Conservation (phyloP, 768 basidiomycete genomes). For the Xerocomus brunneocitrinus region DNA sequence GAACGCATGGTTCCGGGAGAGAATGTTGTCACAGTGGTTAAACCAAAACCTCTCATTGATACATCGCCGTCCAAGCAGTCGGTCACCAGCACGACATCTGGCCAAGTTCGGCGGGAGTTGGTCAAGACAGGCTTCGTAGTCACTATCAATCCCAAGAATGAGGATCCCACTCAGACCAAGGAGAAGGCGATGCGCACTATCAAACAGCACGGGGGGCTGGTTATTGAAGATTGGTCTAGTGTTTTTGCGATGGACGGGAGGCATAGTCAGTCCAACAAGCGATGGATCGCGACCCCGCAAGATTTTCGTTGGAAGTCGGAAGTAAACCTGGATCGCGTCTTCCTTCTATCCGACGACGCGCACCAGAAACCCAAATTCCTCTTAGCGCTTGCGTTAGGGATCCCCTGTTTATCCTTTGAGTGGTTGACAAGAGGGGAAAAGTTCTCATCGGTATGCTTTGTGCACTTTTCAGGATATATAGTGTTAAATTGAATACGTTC, state of each 20-base stretch:
- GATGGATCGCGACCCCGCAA: slow-evolving; percentile 48
- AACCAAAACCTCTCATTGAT: slow-evolving; percentile 31
- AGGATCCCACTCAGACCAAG: slow-evolving; percentile 38
- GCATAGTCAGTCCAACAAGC: slow-evolving; percentile 37
- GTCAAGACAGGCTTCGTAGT: slow-evolving; percentile 55
- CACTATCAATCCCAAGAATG: slow-evolving; percentile 41
- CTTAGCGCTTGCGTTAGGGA: slow-evolving; percentile 76
- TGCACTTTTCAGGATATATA: not conserved
- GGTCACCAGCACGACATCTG: slow-evolving; percentile 34
- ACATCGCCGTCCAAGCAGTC: slow-evolving; percentile 50
- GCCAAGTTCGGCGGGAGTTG: slow-evolving; percentile 36
- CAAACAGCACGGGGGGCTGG: slow-evolving; percentile 46
- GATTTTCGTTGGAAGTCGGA: slow-evolving; percentile 45
- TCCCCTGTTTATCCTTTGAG: slow-evolving; percentile 67
- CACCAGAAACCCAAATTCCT: slow-evolving; percentile 77
- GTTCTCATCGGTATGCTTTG: slow-evolving; percentile 27
- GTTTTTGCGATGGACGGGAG: slow-evolving; percentile 55
- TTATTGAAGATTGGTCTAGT: slow-evolving; percentile 59
- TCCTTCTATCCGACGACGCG: slow-evolving; percentile 62
- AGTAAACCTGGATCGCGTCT: slow-evolving; percentile 43
- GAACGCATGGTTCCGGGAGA: slow-evolving; percentile 45
- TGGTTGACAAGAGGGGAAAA: slow-evolving; percentile 40
- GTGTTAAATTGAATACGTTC: slow-evolving; percentile 13
- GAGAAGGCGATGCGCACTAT: slow-evolving; percentile 41
- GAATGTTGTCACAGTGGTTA: slow-evolving; percentile 39